phyloP scores from a whole-genome alignment of 495 filamentous ascomycete species.

The Lasiosphaeris hirsuta region DNA sequence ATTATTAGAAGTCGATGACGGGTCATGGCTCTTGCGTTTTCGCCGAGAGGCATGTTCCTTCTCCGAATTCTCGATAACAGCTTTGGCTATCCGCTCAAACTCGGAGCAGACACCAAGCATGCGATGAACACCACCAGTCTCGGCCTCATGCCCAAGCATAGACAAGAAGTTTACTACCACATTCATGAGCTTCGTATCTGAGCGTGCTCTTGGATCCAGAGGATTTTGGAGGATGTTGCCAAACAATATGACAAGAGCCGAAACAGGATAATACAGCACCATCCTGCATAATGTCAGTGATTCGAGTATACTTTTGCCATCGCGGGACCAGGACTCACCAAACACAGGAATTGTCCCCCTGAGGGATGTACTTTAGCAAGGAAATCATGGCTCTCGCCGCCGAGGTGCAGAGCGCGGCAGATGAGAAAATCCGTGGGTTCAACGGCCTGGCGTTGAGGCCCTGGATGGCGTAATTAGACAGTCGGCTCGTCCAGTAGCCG shows the following conservation, averaged over 20 bases:
- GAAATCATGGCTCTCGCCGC: conserved; percentile 91
- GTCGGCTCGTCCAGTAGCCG: conserved; percentile 93
- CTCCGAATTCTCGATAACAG: conserved; percentile 87
- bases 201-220: conserved; percentile 78
- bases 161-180: conserved; percentile 85
- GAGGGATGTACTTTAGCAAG: conserved; percentile 90
- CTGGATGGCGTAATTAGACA: conserved; percentile 93
- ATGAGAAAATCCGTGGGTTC: conserved; percentile 93
- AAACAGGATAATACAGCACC: conserved; percentile 95
- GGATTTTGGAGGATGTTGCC: conserved; percentile 97
- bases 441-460: conserved; percentile 85
- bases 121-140: conserved; percentile 80
- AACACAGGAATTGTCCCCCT: conserved; percentile 90
- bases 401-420: conserved; percentile 84
- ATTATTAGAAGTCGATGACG: conserved; percentile 20
- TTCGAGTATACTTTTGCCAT: conserved; percentile 1
- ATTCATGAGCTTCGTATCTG: conserved; percentile 87
- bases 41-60: conserved; percentile 70
- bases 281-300: conserved; percentile 57
- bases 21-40: conserved; percentile 71
- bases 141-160: conserved; percentile 67
- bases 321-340: conserved; percentile 60
- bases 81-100: conserved; percentile 90
- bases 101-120: conserved; percentile 93
- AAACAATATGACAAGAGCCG: conserved; percentile 90